Evolutionary conservation across 1,139 yeast genomes (phyloP), one percentile per base, ranked within the genome.

Genomic region (Barnettozyma hawaiiensis): DNA sequence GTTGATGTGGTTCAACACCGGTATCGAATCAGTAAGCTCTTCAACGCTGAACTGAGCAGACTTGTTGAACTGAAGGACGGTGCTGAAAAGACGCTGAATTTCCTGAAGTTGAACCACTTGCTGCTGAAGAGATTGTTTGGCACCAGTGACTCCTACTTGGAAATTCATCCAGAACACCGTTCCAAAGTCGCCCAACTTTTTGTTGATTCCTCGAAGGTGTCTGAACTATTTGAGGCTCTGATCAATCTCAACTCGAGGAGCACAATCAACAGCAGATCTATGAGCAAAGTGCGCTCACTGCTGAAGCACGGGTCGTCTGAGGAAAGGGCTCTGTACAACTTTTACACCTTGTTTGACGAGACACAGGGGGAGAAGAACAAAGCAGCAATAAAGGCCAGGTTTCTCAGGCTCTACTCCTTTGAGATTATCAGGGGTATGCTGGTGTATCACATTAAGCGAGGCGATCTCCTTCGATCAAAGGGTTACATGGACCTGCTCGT

Each of bases 341-440:
- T 44, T 21, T 27, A 40, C 19, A 35, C 36, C 2, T 31, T 47
- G 28, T 42, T 45, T 15, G 44, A 40, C n/a, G n/a, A n/a, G n/a
- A n/a, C 7, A 24, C 28, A 15, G 22, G 33, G 6, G 19, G 35
- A 3, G 15, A 16, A 1, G 26, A 39, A 4, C 7, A n/a, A n/a
- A n/a, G n/a, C n/a, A n/a, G n/a, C 5, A 9, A 16, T 42, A 7
- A 46, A 43, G 41, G 20, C 31, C 3, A 42, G 44, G 19, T 44
- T 51, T 12, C 20, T 54, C 2, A 28, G 33, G 11, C 18, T 44
- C 1, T 53, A 53, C 34, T 37, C 51, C 2, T 44, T 48, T 15
- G 23, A 40, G 8, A 47, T 51, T 53, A 46, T 54, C 22, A 46
- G 42, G 32, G 44, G 45, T 18, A 50, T 54, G 10, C 40, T 51